These are phyloP conservation scores for Colletotrichum tanaceti DNA, from an alignment of 2,329 filamentous ascomycete genomes.

Conservation along the genomic window DNA sequence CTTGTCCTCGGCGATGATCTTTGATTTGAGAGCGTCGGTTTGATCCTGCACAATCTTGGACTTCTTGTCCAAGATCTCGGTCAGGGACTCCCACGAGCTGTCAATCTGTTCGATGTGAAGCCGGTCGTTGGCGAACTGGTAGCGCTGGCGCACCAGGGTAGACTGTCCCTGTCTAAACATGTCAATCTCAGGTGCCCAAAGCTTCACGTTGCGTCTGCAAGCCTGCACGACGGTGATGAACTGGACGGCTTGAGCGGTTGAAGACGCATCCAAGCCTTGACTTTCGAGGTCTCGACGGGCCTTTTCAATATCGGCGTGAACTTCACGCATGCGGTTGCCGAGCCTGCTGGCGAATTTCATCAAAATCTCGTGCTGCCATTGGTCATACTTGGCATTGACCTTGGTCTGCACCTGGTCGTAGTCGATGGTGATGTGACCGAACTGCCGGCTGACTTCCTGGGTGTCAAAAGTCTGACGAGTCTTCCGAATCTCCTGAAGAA, in stretches of 20 bases:
- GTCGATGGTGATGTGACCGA: slow-evolving; percentile 94
- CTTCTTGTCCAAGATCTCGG: slow-evolving; percentile 91
- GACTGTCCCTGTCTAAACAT: slow-evolving; percentile 96
- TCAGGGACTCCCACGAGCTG: slow-evolving; percentile 92
- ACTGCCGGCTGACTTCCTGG: slow-evolving; percentile 90
- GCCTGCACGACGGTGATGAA: slow-evolving; percentile 99
- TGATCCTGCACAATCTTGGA: slow-evolving; percentile 96
- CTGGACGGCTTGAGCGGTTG: slow-evolving; percentile 95
- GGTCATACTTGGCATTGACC: slow-evolving; percentile 98
- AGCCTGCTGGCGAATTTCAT: slow-evolving; percentile 92
- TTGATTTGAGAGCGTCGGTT: slow-evolving; percentile 91
- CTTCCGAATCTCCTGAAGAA: slow-evolving; percentile 97
- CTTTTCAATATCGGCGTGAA: slow-evolving; percentile 91
- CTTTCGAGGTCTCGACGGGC: slow-evolving; percentile 90
- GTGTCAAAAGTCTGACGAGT: slow-evolving; percentile 97
- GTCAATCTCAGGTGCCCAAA: slow-evolving; percentile 96
- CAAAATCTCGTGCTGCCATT: slow-evolving; percentile 98
- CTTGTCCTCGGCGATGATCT: slow-evolving; percentile 94
- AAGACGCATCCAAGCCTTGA: slow-evolving; percentile 92
- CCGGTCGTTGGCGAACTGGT: slow-evolving; percentile 95
- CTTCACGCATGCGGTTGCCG: slow-evolving; percentile 89
- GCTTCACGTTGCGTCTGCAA: slow-evolving; percentile 91
- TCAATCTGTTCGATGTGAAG: slow-evolving; percentile 96
- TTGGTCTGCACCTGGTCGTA: slow-evolving; percentile 99
- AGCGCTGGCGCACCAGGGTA: slow-evolving; percentile 88